Evolutionary conservation across 257 asterid genomes (phyloP).

Genomic region (Solanum sparsipilum): DNA sequence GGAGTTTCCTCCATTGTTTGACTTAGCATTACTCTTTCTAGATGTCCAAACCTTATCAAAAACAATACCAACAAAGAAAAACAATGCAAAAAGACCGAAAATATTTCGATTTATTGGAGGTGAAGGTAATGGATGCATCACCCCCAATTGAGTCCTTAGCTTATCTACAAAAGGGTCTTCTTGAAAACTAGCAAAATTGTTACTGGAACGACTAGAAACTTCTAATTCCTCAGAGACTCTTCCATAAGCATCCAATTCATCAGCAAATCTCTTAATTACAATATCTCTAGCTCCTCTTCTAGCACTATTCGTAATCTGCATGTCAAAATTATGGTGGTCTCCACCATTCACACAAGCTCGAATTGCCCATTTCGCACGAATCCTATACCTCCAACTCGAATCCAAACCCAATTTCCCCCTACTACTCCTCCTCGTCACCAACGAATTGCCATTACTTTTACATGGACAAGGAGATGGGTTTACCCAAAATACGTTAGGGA

Average conservation of each 20-base stretch:
- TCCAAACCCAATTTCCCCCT: not conserved
- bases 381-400: not conserved
- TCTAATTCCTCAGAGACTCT: conserved; percentile 20
- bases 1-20: conserved; percentile 13
- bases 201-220: conserved; percentile 5
- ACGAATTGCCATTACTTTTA: not conserved
- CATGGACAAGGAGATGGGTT: conserved; percentile 17
- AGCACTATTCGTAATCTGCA: conserved; percentile 20
- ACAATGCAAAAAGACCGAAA: conserved; percentile 63
- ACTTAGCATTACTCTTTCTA: conserved; percentile 29
- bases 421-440: not conserved
- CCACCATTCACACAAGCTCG: conserved; percentile 41
- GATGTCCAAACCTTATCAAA: conserved; percentile 85
- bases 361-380: conserved; percentile 13
- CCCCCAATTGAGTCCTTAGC: conserved; percentile 89
- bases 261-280: conserved; percentile 50
- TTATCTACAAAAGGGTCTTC: conserved; percentile 91
- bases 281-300: conserved; percentile 36
- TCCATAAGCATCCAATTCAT: conserved; percentile 18
- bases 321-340: conserved; percentile 24
- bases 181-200: conserved; percentile 49
- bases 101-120: conserved; percentile 55
- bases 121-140: conserved; percentile 80
- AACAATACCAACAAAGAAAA: conserved; percentile 86
- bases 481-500: conserved; percentile 16